A percentile compares a stretch with the other conserved stretches of the same genome.
phyloP scores from a whole-genome alignment of 208 protist species.

The Leptomonas seymouri region DNA sequence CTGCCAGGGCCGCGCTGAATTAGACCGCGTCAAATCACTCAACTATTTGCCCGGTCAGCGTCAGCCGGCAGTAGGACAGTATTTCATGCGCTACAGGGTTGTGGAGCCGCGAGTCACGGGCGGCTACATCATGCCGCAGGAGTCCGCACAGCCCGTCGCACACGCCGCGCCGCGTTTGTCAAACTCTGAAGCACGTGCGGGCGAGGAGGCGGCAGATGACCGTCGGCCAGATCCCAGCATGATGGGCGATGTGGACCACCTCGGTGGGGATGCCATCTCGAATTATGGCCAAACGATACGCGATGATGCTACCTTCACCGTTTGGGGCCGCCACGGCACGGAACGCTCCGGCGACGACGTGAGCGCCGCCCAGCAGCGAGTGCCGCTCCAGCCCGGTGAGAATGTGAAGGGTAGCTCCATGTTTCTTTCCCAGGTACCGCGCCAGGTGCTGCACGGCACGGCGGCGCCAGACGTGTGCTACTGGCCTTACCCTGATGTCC shows the following conservation, averaged over 20 bases:
- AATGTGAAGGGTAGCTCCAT: slow-evolving; percentile 69
- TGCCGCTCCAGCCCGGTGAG: slow-evolving; percentile 20
- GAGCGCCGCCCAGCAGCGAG: background rate
- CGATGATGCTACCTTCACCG: slow-evolving; percentile 7
- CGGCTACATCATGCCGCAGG: slow-evolving; percentile 59
- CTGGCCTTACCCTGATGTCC: slow-evolving; percentile 78
- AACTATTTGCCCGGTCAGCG: slow-evolving; percentile 49
- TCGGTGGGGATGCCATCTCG: background rate
- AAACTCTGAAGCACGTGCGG: background rate
- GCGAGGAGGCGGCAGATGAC: background rate
- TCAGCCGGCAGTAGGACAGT: slow-evolving; percentile 71
- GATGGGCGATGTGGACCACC: background rate
- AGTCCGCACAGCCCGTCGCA: background rate
- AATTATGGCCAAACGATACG: slow-evolving; percentile 5
- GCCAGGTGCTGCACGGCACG: slow-evolving; percentile 34
- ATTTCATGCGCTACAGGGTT: slow-evolving; percentile 59
- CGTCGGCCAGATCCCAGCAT: background rate
- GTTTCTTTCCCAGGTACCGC: slow-evolving; percentile 62
- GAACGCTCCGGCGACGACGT: slow-evolving; percentile 2
- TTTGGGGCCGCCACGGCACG: slow-evolving; percentile 1
- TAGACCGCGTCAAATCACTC: slow-evolving; percentile 19
- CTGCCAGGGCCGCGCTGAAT: slow-evolving; percentile 36
- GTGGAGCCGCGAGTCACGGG: slow-evolving; percentile 69
- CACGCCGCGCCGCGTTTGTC: background rate
- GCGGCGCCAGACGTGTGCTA: slow-evolving; percentile 70